These are phyloP conservation scores for Rutidosis leptorrhynchoides DNA, from an alignment of 129 eudicot species.

Conservation along the genomic window DNA sequence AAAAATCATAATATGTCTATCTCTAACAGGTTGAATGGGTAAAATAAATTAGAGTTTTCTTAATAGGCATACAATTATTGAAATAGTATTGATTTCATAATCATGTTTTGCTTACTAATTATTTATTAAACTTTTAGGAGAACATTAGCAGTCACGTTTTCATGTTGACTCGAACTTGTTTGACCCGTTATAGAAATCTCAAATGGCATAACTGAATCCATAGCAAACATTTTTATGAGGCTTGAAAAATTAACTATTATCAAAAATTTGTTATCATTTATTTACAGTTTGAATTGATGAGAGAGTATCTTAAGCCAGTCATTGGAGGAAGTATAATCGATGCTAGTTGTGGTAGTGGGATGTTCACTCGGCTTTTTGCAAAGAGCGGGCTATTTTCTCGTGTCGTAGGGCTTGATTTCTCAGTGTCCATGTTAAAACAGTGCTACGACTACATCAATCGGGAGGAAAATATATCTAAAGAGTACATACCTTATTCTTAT, in stretches of 20 bases:
- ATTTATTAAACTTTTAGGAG: no score
- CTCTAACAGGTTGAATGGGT: no score
- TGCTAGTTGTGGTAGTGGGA: slow-evolving; percentile 95
- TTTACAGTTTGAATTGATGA: slow-evolving; percentile 77
- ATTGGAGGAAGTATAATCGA: slow-evolving; percentile 82
- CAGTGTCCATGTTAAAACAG: slow-evolving; percentile 76
- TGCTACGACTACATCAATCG: slow-evolving; percentile 63
- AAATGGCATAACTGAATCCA: no score
- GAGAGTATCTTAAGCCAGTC: slow-evolving; percentile 69
- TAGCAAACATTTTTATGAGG: no score
- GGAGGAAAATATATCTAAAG: slow-evolving; percentile 69
- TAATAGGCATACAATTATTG: not conserved
- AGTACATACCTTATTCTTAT: slow-evolving; percentile 47
- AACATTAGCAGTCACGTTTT: not conserved
- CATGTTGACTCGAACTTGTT: not conserved
- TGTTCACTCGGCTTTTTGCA: slow-evolving; percentile 81
- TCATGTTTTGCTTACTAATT: not conserved
- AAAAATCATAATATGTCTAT: no score
- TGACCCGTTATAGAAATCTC: not conserved
- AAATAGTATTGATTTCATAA: not conserved
- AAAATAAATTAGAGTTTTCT: no score
- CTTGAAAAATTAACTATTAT: not conserved
- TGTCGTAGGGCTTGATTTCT: slow-evolving; percentile 80
- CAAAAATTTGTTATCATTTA: not conserved
- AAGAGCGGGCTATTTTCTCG: slow-evolving; percentile 71